Evolutionary conservation across 2,329 filamentous ascomycete species (phyloP), one percentile per base, ranked within the genome.

Genomic region (Penicillium sp.): DNA sequence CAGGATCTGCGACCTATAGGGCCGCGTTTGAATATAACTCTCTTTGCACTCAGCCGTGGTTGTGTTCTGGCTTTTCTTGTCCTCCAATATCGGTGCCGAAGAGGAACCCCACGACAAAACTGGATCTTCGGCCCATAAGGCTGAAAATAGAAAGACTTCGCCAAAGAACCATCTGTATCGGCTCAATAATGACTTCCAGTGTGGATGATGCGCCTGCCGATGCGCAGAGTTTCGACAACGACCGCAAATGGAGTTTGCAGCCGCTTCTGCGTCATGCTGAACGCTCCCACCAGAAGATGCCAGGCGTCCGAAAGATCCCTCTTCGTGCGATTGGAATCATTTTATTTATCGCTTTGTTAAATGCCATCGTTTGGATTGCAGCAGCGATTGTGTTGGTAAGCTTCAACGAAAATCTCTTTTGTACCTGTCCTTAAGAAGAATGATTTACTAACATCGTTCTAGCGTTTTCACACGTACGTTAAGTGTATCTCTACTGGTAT

Each of bases 281-380:
- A 24, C 60, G 56, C 41, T 80, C 78, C 42, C 82, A 84, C 64
- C 64, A 73, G 41, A 75, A 76, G 4, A 72, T 83, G 20, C 84
- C 84, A 0, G 80, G 80, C 7, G 66, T 87, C 10, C 74, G 78
- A 26, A 80, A 76, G 50, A 74, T 86, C 3, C 84, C 84, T 0
- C 77, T 84, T 4, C 69, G 77, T 1, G 83, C 80, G 0, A 72
- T 86, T 32, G 79, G 78, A 1, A 84, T 86, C 24, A 84, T 86
- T 23, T 40, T 78, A 1, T 68, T 80, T 1, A 68, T 87, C 33
- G 73, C 80, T 1, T 42, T 77, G 3, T 67, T 84, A 45, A 86
- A 87, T 65, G 61, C 80, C 3, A 46, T 83, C 2, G 80, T 83
- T 7, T 87, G 84, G 84, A 74, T 79, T 42, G 80, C 77, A 18